phyloP scores from a whole-genome alignment of 2,329 filamentous ascomycete species.

The Ophiostoma pallidulum region DNA sequence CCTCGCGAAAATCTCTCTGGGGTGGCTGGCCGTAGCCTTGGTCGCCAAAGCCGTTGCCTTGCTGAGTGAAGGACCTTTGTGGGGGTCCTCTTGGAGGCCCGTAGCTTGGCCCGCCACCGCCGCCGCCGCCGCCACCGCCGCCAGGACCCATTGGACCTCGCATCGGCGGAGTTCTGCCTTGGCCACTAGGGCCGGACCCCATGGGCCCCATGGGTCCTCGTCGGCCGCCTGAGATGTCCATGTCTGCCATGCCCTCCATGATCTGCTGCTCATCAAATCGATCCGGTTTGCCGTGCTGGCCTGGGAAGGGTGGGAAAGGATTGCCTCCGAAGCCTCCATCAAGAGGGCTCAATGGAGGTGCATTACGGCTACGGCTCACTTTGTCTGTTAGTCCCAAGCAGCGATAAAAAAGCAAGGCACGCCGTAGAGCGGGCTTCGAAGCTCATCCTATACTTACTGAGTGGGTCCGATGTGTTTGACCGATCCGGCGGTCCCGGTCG shows the following conservation, averaged over 20 bases:
- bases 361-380: conserved; percentile 24
- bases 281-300: conserved; percentile 30
- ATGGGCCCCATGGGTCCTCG: conserved; percentile 16
- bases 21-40: conserved; percentile 25
- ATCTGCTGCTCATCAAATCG: conserved; percentile 33
- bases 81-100: conserved; percentile 16
- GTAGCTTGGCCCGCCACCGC: conserved; percentile 15
- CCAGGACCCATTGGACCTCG: conserved; percentile 26
- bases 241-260: conserved; percentile 31
- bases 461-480: conserved; percentile 31
- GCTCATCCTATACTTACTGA: too few relatives aligned
- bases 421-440: too few relatives aligned
- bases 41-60: conserved; percentile 19
- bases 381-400: neutral
- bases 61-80: conserved; percentile 17
- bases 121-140: conserved; percentile 13
- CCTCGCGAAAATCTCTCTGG: conserved; percentile 26
- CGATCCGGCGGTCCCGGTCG: conserved; percentile 28
- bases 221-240: conserved; percentile 27
- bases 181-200: conserved; percentile 10
- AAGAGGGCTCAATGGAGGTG: conserved; percentile 15
- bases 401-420: conserved; percentile 17
- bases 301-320: conserved; percentile 34
- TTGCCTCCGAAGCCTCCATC: conserved; percentile 31
- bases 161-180: conserved; percentile 17